Percentiles rank a stretch among this genome's conserved stretches.
phyloP scores from a whole-genome alignment of 1,284 basidiomycete genomes.

The Rhodotorula sp. region DNA sequence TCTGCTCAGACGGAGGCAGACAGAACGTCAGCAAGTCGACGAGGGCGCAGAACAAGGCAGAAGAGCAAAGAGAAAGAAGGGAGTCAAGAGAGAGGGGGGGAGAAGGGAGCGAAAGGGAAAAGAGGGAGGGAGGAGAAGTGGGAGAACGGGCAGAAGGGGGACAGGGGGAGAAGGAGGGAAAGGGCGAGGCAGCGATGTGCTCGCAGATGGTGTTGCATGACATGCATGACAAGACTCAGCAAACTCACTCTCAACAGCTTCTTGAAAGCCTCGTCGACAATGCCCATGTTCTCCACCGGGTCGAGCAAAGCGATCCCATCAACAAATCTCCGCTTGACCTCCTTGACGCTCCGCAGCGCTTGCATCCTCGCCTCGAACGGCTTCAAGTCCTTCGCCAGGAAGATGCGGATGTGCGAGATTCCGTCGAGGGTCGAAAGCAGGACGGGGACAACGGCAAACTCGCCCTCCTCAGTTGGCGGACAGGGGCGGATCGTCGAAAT shows the following conservation, averaged over 20 bases:
- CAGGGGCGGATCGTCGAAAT: slow-evolving; percentile 75
- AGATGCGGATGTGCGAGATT: slow-evolving; percentile 82
- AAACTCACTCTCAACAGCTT: slow-evolving; percentile 69
- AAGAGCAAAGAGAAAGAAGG: not conserved
- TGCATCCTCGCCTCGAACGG: slow-evolving; percentile 72
- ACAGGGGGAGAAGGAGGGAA: too few species aligned
- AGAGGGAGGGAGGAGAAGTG: not conserved
- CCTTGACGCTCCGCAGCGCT: slow-evolving; percentile 81
- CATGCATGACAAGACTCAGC: not conserved
- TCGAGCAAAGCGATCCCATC: slow-evolving; percentile 84
- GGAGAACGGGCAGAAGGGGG: not conserved
- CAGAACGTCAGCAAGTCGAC: too few species aligned
- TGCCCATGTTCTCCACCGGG: slow-evolving; percentile 92
- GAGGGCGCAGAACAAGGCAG: too few species aligned
- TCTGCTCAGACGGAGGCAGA: slow-evolving; percentile 54
- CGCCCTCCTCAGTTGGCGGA: slow-evolving; percentile 59
- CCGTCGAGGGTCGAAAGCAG: slow-evolving; percentile 80
- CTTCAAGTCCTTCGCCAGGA: slow-evolving; percentile 86
- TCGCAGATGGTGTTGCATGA: not conserved
- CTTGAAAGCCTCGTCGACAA: slow-evolving; percentile 89
- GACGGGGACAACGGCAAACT: slow-evolving; percentile 84
- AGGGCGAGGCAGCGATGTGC: not conserved
- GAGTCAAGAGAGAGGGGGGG: too few species aligned
- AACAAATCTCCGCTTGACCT: slow-evolving; percentile 86
- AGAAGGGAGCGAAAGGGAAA: slow-evolving; percentile 3